These are phyloP conservation scores for Skeletonema costatum DNA, from an alignment of 108 stramenopile species.

Conservation along the genomic window DNA sequence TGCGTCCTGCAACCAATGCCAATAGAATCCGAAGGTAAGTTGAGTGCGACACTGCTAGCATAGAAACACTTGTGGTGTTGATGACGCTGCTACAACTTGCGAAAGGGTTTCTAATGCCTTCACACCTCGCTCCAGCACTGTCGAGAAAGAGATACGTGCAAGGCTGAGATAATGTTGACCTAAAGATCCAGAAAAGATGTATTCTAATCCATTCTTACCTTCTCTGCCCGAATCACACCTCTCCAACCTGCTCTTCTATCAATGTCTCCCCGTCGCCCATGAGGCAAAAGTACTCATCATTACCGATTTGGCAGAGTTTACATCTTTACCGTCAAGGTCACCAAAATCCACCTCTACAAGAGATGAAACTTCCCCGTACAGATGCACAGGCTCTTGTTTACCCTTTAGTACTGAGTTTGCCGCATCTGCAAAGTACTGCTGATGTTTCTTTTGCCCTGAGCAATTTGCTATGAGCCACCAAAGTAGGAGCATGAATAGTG, in stretches of 20 bases:
- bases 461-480: conserved; percentile 58
- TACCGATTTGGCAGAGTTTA: conserved; percentile 38
- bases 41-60: conserved; percentile 71
- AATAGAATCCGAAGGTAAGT: conserved; percentile 66
- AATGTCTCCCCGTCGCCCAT: conserved; percentile 71
- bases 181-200: background rate
- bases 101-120: conserved; percentile 39
- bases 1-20: conserved; percentile 49
- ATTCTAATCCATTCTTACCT: conserved; percentile 27
- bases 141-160: background rate
- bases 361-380: conserved; percentile 33
- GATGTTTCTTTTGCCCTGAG: conserved; percentile 68
- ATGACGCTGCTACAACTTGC: conserved; percentile 28
- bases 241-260: conserved; percentile 54
- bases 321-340: conserved; percentile 61
- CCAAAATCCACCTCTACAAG: conserved; percentile 84
- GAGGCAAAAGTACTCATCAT: conserved; percentile 63
- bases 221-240: conserved; percentile 77
- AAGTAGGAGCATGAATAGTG: conserved; percentile 14
- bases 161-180: background rate
- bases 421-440: conserved; percentile 27
- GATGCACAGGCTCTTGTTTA: conserved; percentile 1
- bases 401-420: conserved; percentile 4
- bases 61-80: conserved; percentile 13
- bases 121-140: background rate